Percentiles rank a stretch among this genome's conserved stretches.
These are phyloP conservation scores for Pouteria glomerata DNA, from an alignment of 148 eudicot genomes.

Conservation along the genomic window DNA sequence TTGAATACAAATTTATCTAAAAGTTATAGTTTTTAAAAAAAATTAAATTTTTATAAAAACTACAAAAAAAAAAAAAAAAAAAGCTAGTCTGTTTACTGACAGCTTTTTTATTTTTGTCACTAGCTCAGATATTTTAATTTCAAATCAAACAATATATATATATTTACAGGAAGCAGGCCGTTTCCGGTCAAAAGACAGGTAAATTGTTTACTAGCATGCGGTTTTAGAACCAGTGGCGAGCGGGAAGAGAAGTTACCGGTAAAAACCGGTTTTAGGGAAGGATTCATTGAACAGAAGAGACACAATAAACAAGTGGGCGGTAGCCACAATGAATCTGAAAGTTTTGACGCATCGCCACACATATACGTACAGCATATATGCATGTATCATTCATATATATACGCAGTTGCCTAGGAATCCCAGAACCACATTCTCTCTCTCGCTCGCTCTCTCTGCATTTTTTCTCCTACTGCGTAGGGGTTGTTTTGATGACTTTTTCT, in stretches of 20 bases:
- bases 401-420: neutral
- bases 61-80: no score
- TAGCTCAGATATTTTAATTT: no score
- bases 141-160: no score
- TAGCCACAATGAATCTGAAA: conserved; percentile 12
- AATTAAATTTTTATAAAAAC: no score
- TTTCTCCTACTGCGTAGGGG: conserved; percentile 22
- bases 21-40: no score
- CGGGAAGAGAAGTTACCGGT: conserved; percentile 16
- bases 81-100: no score
- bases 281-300: conserved; percentile 34
- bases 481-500: neutral
- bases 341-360: conserved; percentile 2
- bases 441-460: conserved; percentile 12
- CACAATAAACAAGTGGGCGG: neutral
- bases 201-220: neutral
- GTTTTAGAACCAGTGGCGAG: conserved; percentile 18
- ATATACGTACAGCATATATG: neutral
- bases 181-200: neutral
- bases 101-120: no score
- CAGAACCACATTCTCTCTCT: conserved; percentile 4
- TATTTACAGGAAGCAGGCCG: no score
- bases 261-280: conserved; percentile 24
- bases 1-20: no score
- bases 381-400: neutral